Evolutionary conservation across 192 early-diverging fungal species (phyloP), one percentile per base, ranked within the genome.

Genomic region (Geosiphon pyriformis): DNA sequence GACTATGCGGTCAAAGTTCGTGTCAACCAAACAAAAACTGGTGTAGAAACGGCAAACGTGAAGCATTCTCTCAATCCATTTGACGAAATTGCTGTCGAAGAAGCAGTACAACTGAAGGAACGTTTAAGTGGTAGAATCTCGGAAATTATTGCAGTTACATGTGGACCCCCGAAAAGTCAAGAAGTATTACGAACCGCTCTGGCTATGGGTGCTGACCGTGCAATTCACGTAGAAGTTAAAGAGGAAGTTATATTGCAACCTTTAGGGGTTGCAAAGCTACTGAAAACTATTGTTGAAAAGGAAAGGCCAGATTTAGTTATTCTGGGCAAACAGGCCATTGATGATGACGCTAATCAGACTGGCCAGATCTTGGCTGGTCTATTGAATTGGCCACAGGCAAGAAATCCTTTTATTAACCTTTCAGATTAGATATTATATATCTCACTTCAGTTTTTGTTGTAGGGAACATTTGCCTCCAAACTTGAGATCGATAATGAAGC

Each of bases 11-110:
- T 97, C 84, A 99, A 99, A 82, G 90, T 97, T 78, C 92, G 95
- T 59, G 95, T 99, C 33, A 90, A 91, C 73, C 83, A 87, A 58
- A 85, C 88, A 26, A 90, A 90, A 70, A 84, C 85, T 4, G 90
- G 83, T 66, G 93, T 99, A 72, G 96, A 97, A 76, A 92, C 90
- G 25, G 81, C 81, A 37, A 92, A 89, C 72, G 87, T 96, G 64
- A 96, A 96, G 85, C 96, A 99, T 85, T 91, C 89, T 69, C 93
- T 99, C 90, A 99, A 99, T 79, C 96, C 96, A 46, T 99, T 99
- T 77, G 95, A 97, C 76, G 96, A 99, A 73, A 99, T 99, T 74
- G 96, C 94, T n/a, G 80, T 97, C 12, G 95, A 99, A 74, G 92
- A 95, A 74, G 96, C 96, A 37, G 83, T 99, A 51, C 83, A 88